Evolutionary conservation across 2,329 filamentous ascomycete genomes (phyloP).

Genomic region (Metarhizium guizhouense): DNA sequence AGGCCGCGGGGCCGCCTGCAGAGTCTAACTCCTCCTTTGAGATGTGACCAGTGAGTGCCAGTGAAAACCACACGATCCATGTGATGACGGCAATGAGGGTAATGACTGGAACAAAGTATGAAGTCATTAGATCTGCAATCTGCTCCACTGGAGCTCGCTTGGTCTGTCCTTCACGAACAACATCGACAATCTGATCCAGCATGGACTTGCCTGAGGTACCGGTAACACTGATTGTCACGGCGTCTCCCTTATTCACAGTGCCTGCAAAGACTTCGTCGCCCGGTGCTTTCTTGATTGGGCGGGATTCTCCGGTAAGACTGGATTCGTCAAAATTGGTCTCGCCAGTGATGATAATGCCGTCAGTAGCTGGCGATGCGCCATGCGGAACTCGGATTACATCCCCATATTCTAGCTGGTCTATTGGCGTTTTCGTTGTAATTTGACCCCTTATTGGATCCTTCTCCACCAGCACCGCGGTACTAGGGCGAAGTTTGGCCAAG

Average conservation of each 20-base stretch:
- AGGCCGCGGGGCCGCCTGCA: conserved; percentile 58
- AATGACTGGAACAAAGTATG: conserved; percentile 69
- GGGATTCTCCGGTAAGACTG: conserved; percentile 74
- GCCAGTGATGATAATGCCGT: conserved; percentile 58
- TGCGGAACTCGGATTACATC: conserved; percentile 68
- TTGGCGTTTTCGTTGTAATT: conserved; percentile 33
- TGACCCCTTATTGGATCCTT: conserved; percentile 25
- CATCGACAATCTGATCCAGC: conserved; percentile 71
- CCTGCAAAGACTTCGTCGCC: conserved; percentile 63
- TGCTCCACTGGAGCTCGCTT: conserved; percentile 68
- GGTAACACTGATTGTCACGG: conserved; percentile 55
- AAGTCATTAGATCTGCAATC: conserved; percentile 62
- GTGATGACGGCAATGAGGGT: conserved; percentile 60
- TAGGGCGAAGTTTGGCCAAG: conserved; percentile 68
- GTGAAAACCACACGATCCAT: conserved; percentile 61
- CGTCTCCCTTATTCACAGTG: conserved; percentile 61
- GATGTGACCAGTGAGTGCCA: conserved; percentile 51
- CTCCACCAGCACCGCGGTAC: conserved; percentile 62
- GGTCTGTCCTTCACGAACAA: conserved; percentile 70
- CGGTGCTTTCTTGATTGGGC: conserved; percentile 51
- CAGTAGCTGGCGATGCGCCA: conserved; percentile 76
- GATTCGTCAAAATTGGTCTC: conserved; percentile 76
- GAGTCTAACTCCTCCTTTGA: conserved; percentile 47
- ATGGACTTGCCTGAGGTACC: conserved; percentile 60
- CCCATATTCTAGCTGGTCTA: conserved; percentile 67